These are phyloP conservation scores for Stylosanthes scabra DNA, from an alignment of 331 rosid genomes.

Conservation along the genomic window DNA sequence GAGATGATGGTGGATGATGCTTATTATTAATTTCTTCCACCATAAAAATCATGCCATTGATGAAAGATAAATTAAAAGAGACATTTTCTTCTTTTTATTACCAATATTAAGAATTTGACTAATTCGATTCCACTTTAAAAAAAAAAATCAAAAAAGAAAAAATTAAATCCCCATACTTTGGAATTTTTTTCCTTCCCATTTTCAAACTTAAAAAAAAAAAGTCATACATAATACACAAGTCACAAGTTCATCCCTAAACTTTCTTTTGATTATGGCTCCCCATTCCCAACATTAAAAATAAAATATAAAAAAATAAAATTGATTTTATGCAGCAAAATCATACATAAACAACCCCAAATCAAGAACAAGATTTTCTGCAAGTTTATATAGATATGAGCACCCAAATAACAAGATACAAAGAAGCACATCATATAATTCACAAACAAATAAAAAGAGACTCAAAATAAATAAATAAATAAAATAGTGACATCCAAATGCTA, in stretches of 20 bases:
- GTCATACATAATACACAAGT: not conserved
- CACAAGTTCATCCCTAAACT: slow-evolving; percentile 2
- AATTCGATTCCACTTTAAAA: too few species aligned
- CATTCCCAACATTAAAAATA: not conserved
- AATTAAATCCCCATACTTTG: too few species aligned
- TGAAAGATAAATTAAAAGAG: not conserved
- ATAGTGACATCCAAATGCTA: not conserved
- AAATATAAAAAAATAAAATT: too few species aligned
- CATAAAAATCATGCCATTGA: slow-evolving; percentile 10
- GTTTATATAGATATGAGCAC: not conserved
- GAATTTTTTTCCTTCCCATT: too few species aligned
- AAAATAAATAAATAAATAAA: not conserved
- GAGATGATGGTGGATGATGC: not conserved
- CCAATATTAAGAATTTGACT: too few species aligned
- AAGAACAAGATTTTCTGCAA: slow-evolving; percentile 1
- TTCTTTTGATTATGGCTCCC: not conserved
- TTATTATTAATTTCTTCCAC: not conserved
- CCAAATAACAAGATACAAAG: not conserved
- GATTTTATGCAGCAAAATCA: not conserved
- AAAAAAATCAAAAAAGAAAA: too few species aligned
- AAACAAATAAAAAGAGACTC: not conserved
- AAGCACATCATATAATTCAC: not conserved
- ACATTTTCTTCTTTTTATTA: too few species aligned
- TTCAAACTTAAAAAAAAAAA: too few species aligned
- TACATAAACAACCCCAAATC: not conserved